Evolutionary conservation across 108 stramenopile genomes (phyloP).

Genomic region (Cyclostephanos invisitatus): DNA sequence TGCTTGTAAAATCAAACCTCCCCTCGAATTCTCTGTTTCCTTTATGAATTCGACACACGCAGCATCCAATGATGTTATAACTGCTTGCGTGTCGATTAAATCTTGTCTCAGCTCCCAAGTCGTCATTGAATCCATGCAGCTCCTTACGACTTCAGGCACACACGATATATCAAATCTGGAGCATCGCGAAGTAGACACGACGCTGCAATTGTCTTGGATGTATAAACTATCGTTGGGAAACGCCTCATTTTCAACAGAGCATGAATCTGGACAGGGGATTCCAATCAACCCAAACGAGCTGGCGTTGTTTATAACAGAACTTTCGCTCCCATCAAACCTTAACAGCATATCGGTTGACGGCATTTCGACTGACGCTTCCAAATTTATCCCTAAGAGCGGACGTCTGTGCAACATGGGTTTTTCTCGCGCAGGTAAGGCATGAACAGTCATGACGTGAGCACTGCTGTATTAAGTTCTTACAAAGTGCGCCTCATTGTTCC

Average conservation of each 20-base stretch:
- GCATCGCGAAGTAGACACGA: slow-evolving; percentile 11
- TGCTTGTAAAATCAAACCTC: slow-evolving; percentile 31
- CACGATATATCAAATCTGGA: slow-evolving; percentile 27
- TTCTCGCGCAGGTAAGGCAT: slow-evolving; percentile 34
- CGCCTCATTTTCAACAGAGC: background rate
- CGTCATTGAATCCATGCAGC: slow-evolving; percentile 47
- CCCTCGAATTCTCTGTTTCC: slow-evolving; percentile 73
- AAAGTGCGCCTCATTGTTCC: background rate
- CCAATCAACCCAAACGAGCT: slow-evolving; percentile 31
- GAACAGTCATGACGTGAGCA: background rate
- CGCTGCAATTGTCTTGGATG: slow-evolving; percentile 20
- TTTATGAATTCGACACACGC: slow-evolving; percentile 73
- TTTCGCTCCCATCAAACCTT: slow-evolving; percentile 37
- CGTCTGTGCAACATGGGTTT: slow-evolving; percentile 50
- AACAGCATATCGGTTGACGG: slow-evolving; percentile 20
- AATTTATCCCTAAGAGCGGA: slow-evolving; percentile 38
- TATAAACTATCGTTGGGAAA: background rate
- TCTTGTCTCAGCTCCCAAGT: slow-evolving; percentile 70
- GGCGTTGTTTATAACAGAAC: slow-evolving; percentile 35
- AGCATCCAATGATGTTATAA: slow-evolving; percentile 60
- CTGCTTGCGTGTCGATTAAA: slow-evolving; percentile 62
- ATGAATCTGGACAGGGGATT: slow-evolving; percentile 7
- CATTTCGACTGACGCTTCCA: slow-evolving; percentile 20
- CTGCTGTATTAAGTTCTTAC: background rate
- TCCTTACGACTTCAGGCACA: slow-evolving; percentile 37